phyloP scores from a whole-genome alignment of 1,284 basidiomycete species.

The Tilletiopsis washingtonensis region DNA sequence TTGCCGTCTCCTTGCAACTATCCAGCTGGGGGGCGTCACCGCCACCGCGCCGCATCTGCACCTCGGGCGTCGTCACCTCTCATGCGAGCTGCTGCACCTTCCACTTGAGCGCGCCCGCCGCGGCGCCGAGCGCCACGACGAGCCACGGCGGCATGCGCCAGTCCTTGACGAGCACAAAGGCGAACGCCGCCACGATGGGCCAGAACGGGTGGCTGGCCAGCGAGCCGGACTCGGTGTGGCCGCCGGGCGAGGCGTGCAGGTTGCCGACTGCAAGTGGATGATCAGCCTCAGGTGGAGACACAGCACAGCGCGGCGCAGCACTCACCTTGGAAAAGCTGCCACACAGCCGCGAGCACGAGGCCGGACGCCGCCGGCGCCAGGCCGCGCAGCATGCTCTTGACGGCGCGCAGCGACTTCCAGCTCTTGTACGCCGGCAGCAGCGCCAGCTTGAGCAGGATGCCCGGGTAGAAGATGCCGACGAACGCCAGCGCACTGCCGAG shows the following conservation, averaged over 20 bases:
- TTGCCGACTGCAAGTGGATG: slow-evolving; percentile 22
- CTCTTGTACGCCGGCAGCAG: slow-evolving; percentile 54
- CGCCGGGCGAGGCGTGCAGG: slow-evolving; percentile 43
- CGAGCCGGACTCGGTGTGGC: slow-evolving; percentile 36
- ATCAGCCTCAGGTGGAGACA: neutral
- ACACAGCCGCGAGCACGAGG: slow-evolving; percentile 56
- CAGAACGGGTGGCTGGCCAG: slow-evolving; percentile 51
- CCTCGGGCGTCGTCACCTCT: too few species aligned
- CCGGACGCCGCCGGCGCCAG: slow-evolving; percentile 57
- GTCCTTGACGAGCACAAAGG: slow-evolving; percentile 17
- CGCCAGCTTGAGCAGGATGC: slow-evolving; percentile 54
- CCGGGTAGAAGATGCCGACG: slow-evolving; percentile 41
- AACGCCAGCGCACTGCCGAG: slow-evolving; percentile 54
- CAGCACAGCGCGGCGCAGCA: neutral
- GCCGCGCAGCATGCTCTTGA: slow-evolving; percentile 53
- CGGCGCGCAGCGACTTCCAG: slow-evolving; percentile 50
- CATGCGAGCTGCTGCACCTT: too few species aligned
- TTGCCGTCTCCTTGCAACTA: too few species aligned
- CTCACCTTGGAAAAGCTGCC: slow-evolving; percentile 51
- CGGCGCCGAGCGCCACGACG: too few species aligned
- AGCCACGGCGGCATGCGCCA: too few species aligned
- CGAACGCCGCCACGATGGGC: slow-evolving; percentile 48
- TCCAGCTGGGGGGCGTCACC: too few species aligned
- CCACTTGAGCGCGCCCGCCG: too few species aligned
- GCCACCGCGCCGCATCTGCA: too few species aligned